A percentile compares a stretch with the other conserved stretches of the same genome.
These are phyloP conservation scores for Solanum sejunctum DNA, from an alignment of 257 asterid genomes.

Conservation along the genomic window DNA sequence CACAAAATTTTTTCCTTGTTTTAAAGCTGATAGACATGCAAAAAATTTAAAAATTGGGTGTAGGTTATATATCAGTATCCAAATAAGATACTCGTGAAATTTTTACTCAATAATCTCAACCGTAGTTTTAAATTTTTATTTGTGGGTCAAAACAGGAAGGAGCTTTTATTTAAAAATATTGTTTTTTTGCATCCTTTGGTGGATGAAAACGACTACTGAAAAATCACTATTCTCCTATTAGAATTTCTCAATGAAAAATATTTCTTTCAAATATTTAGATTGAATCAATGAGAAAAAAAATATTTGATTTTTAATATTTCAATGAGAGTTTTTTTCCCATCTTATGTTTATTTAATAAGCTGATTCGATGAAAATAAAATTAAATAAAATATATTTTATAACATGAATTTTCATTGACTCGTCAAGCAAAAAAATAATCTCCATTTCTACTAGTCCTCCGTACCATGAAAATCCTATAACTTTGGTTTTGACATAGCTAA, in stretches of 20 bases:
- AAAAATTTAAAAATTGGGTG: not conserved
- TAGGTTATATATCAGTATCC: not conserved
- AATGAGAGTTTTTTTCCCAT: fast-evolving
- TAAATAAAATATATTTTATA: not conserved
- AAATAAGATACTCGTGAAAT: not conserved
- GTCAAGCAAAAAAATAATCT: no score
- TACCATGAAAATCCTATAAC: not conserved
- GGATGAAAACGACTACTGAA: no score
- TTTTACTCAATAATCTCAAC: not conserved
- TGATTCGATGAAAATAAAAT: not conserved
- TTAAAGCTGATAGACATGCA: not conserved
- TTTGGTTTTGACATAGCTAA: not conserved
- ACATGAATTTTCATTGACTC: not conserved
- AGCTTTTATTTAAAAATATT: not conserved
- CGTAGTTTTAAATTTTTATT: not conserved
- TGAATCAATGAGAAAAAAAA: no score
- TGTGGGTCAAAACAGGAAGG: not conserved
- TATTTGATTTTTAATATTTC: no score
- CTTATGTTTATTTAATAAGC: not conserved
- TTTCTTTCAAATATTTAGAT: no score
- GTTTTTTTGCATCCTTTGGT: not conserved
- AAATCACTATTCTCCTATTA: no score
- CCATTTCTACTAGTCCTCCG: no score
- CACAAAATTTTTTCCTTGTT: not conserved
- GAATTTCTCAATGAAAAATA: no score